Evolutionary conservation across 2,329 filamentous ascomycete species (phyloP).

Genomic region (Orbilia blumenaviensis): DNA sequence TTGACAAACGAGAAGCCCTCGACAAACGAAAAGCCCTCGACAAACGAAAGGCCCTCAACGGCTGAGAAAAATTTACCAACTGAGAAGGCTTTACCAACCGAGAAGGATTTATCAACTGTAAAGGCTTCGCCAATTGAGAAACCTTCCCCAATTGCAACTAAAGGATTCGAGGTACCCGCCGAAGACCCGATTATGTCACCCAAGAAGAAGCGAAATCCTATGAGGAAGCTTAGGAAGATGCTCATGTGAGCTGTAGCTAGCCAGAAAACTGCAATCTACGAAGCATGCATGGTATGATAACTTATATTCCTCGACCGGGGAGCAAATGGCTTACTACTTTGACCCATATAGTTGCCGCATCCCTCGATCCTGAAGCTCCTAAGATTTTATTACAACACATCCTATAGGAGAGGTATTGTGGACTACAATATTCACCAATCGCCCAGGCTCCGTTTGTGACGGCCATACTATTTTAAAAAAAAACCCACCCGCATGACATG

Average conservation of each 20-base stretch:
- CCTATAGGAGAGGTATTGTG: too few relatives aligned
- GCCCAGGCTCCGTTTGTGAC: too few relatives aligned
- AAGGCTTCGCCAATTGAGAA: neutral
- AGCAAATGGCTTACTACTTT: too few relatives aligned
- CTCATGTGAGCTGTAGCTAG: neutral
- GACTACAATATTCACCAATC: too few relatives aligned
- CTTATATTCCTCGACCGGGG: too few relatives aligned
- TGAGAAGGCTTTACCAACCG: neutral
- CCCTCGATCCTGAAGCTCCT: too few relatives aligned
- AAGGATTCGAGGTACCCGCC: slow-evolving; percentile 12
- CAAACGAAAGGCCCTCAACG: neutral
- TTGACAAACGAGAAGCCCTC: neutral
- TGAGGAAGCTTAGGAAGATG: slow-evolving; percentile 22
- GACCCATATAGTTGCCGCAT: too few relatives aligned
- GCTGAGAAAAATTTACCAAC: neutral
- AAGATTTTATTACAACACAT: too few relatives aligned
- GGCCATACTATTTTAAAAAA: too few relatives aligned
- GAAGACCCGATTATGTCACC: neutral
- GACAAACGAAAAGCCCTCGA: neutral
- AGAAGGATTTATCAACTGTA: neutral
- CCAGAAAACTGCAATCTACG: too few relatives aligned
- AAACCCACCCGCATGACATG: too few relatives aligned
- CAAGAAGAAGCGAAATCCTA: slow-evolving; percentile 30
- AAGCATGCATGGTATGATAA: too few relatives aligned
- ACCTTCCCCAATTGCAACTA: neutral